A percentile compares a stretch with the other conserved stretches of the same genome.
Evolutionary conservation across 2,329 filamentous ascomycete species (phyloP).

Genomic region (Phaeosphaeriaceae sp.): DNA sequence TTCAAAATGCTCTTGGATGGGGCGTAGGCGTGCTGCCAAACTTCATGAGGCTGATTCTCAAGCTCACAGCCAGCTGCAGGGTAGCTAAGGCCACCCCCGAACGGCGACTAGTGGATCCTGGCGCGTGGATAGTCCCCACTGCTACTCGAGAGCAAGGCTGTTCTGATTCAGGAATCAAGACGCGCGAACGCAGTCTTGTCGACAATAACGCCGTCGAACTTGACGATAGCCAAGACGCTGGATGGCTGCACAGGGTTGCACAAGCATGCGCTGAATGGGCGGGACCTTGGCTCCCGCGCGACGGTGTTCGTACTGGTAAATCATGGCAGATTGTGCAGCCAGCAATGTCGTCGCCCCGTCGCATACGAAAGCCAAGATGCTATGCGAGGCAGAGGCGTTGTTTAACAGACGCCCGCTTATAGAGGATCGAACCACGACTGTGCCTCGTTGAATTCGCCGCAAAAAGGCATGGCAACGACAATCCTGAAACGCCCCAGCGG

Average conservation of each 20-base stretch:
- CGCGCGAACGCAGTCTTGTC: neutral
- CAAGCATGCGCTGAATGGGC: neutral
- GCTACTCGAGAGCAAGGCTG: neutral
- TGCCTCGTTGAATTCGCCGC: neutral
- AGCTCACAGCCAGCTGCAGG: neutral
- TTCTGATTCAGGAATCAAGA: neutral
- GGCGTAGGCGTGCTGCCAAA: neutral
- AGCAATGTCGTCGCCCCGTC: neutral
- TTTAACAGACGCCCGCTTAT: neutral
- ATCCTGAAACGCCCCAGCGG: slow-evolving; percentile 1
- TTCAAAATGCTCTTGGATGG: neutral
- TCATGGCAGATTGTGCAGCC: neutral
- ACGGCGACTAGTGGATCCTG: neutral
- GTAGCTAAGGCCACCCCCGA: neutral
- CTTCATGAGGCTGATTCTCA: neutral
- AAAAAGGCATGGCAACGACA: neutral
- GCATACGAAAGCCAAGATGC: neutral
- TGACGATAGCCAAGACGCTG: neutral
- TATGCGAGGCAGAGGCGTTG: neutral
- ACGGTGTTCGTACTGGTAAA: neutral
- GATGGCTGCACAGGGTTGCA: neutral
- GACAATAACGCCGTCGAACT: neutral
- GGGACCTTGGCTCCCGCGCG: neutral
- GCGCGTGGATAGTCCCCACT: neutral
- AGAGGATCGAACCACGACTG: neutral